Evolutionary conservation across 164 flowering plant genomes (phyloP), one percentile per base, ranked within the genome.

Genomic region (Magnolia sinica): DNA sequence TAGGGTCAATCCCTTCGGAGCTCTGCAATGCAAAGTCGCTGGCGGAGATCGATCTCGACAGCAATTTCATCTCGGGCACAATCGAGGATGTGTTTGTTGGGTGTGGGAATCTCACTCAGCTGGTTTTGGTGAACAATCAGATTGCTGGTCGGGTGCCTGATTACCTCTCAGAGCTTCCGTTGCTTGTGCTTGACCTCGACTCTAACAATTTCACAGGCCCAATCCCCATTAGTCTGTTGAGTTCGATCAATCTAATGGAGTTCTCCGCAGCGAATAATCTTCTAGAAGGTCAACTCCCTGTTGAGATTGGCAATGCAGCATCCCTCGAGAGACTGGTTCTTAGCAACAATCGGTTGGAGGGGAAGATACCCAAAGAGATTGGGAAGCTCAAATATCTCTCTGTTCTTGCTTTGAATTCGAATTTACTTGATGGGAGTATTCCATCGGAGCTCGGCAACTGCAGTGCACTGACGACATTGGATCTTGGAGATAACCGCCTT

Each of bases 21-120:
- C 88, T 96, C 50, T 93, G 96, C 85, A 77, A 81, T 64, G 94
- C 98, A 77, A 90, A 89, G 90, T 79, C 86, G 31, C 78, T 94
- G 61, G 91, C 98, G 0, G 91, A 87, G 68, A 87, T 94, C 11
- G 99, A 96, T 83, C 93, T 96, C 20, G 90, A 86, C 1, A 81
- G 81, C 31, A 92, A 92, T 77, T 76, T 80, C 14, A 84, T 92
- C 8, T 67, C 85, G 0, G 97, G 94, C 0, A 79, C 82, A 0
- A 85, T 92, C 67, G 86, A 84, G 3, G 77, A 84, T 1, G 83
- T 87, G 16, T 90, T 92, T 76, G 27, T 65, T 61, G 85, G 78
- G 18, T 91, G 97, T 74, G 71, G 76, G 23, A 92, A 92, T 77
- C 83, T 92, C 10, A 87, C 87, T 6, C 88, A 86, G 84, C 72